These are phyloP conservation scores for Skeletonema grethae DNA, from an alignment of 108 stramenopile genomes.

Conservation along the genomic window DNA sequence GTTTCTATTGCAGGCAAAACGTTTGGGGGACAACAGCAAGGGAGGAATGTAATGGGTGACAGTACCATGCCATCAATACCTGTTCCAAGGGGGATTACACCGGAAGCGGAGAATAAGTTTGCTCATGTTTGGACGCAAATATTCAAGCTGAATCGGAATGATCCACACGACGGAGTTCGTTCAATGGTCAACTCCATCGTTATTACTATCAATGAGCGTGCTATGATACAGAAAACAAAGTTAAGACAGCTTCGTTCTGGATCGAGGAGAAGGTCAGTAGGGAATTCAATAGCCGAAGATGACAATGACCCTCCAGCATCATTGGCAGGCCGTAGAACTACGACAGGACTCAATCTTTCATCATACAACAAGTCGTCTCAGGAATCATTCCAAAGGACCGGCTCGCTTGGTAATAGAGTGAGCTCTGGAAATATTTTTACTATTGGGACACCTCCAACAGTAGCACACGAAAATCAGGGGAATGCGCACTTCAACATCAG, in stretches of 20 bases:
- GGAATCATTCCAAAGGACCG: not conserved
- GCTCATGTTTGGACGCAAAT: constrained; percentile 73
- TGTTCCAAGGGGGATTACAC: constrained; percentile 53
- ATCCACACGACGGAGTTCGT: constrained; percentile 66
- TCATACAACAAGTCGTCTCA: constrained; percentile 1
- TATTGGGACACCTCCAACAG: constrained; percentile 20
- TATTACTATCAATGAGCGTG: constrained; percentile 70
- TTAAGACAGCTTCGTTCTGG: constrained; percentile 17
- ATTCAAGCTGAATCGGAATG: constrained; percentile 60
- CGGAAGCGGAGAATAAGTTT: constrained; percentile 54
- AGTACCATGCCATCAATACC: constrained; percentile 28
- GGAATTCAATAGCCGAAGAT: not conserved
- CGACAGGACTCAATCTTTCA: constrained; percentile 31
- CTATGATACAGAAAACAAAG: constrained; percentile 51
- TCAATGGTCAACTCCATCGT: constrained; percentile 51
- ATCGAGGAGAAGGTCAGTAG: constrained; percentile 27
- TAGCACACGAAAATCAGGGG: not conserved
- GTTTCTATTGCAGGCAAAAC: constrained; percentile 70
- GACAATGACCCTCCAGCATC: constrained; percentile 5
- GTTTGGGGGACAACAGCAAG: constrained; percentile 11
- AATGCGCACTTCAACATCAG: constrained; percentile 2
- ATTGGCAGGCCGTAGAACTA: constrained; percentile 13
- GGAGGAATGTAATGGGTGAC: constrained; percentile 28
- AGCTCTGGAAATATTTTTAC: constrained; percentile 12
- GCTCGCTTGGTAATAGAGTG: constrained; percentile 17